Percentiles rank a stretch among this genome's conserved stretches.
Conservation (phyloP, 805 yeast species). For the Zygosaccharomyces pseudorouxii region DNA sequence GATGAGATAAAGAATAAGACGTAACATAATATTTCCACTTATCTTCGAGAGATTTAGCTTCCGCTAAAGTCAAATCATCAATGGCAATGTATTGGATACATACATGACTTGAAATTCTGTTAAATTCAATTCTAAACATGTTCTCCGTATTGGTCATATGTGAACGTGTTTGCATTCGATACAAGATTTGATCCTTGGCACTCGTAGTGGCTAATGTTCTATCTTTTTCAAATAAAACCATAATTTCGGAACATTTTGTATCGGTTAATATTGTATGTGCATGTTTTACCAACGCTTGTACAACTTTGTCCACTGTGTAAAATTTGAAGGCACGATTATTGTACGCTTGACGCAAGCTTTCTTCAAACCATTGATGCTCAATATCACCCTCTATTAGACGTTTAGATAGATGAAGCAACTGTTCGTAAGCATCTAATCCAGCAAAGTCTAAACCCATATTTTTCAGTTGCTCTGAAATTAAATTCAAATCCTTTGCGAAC, state of each 20-base stretch:
- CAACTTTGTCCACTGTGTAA: slow-evolving; percentile 89
- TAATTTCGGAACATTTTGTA: slow-evolving; percentile 70
- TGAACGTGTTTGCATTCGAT: slow-evolving; percentile 81
- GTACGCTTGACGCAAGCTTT: slow-evolving; percentile 89
- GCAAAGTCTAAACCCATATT: slow-evolving; percentile 73
- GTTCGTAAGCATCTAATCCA: slow-evolving; percentile 68
- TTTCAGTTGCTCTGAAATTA: slow-evolving; percentile 72
- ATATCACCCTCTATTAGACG: slow-evolving; percentile 81
- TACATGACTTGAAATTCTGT: slow-evolving; percentile 48
- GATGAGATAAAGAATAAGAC: slow-evolving; percentile 88
- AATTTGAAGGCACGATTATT: slow-evolving; percentile 88
- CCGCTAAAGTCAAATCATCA: slow-evolving; percentile 82
- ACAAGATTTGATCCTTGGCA: slow-evolving; percentile 82
- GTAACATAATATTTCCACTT: slow-evolving; percentile 92
- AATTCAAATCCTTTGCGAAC: slow-evolving; percentile 83
- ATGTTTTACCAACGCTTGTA: slow-evolving; percentile 79
- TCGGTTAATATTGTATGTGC: slow-evolving; percentile 81
- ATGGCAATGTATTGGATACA: slow-evolving; percentile 78
- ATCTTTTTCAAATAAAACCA: slow-evolving; percentile 78
- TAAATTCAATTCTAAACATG: slow-evolving; percentile 81
- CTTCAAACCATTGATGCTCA: slow-evolving; percentile 94
- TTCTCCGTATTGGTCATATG: slow-evolving; percentile 83
- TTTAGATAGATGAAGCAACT: slow-evolving; percentile 69
- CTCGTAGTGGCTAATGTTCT: slow-evolving; percentile 59
- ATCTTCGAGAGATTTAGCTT: slow-evolving; percentile 64